A percentile compares a stretch with the other conserved stretches of the same genome.
These are phyloP conservation scores for Nakazawaea ishiwadae DNA, from an alignment of 805 yeast species.

Conservation along the genomic window DNA sequence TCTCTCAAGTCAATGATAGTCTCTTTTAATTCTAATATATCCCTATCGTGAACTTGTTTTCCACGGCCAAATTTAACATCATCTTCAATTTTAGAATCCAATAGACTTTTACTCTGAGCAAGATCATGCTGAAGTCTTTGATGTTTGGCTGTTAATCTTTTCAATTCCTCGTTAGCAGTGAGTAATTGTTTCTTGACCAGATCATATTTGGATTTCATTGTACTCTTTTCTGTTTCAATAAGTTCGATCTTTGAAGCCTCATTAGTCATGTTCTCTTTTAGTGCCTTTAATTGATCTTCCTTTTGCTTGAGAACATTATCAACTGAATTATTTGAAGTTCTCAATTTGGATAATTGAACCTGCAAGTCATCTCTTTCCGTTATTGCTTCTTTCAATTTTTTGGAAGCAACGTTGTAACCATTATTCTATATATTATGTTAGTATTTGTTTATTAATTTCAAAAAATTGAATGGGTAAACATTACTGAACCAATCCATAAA, in stretches of 20 bases:
- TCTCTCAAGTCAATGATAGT: conserved; percentile 22
- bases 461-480: conserved; percentile 5
- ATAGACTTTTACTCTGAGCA: conserved; percentile 33
- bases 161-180: conserved; percentile 19
- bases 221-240: conserved; percentile 12
- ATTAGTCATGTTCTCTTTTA: conserved; percentile 21
- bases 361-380: conserved; percentile 42
- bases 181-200: conserved; percentile 22
- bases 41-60: conserved; percentile 36
- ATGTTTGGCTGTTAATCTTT: conserved; percentile 23
- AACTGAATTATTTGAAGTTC: conserved; percentile 30
- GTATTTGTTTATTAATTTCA: conserved; percentile 2
- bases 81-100: conserved; percentile 37
- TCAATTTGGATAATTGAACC: conserved; percentile 31
- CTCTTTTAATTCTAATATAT: conserved; percentile 31
- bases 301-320: conserved; percentile 30
- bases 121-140: conserved; percentile 42
- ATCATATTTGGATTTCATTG: conserved; percentile 13
- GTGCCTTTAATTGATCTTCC: conserved; percentile 27
- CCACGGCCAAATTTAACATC: conserved; percentile 41
- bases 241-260: conserved; percentile 20
- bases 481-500: conserved; percentile 8
- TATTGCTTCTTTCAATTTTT: conserved; percentile 31
- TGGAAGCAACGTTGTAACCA: conserved; percentile 26
- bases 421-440: conserved; percentile 14